A percentile compares a stretch with the other conserved stretches of the same genome.
phyloP scores from a whole-genome alignment of 768 basidiomycete genomes.

The Macrocybe gigantea region DNA sequence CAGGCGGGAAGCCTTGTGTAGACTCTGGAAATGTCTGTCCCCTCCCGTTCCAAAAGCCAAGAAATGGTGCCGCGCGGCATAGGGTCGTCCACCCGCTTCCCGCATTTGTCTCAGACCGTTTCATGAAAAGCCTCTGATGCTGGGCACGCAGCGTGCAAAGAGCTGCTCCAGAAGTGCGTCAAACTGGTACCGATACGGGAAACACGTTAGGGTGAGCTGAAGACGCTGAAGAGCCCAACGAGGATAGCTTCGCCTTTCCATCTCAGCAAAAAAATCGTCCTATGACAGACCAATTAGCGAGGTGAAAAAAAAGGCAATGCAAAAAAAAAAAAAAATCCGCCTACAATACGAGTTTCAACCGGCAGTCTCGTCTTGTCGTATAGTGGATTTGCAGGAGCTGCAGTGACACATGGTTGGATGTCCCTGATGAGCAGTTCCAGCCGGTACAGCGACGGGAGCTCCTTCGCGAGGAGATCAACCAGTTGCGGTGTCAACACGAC shows the following conservation, averaged over 20 bases:
- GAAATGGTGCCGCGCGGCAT: too few relatives aligned
- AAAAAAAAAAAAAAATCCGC: not conserved
- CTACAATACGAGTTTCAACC: constrained; percentile 17
- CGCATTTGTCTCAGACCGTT: too few relatives aligned
- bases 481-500: constrained; percentile 36
- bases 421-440: constrained; percentile 35
- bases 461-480: constrained; percentile 32
- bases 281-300: constrained; percentile 1
- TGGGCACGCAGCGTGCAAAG: constrained; percentile 27
- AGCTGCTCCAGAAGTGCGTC: constrained; percentile 23
- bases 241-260: constrained; percentile 24
- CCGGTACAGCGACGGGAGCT: constrained; percentile 24
- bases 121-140: constrained; percentile 5
- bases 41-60: too few relatives aligned
- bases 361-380: constrained; percentile 14
- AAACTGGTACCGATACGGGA: constrained; percentile 24
- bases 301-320: not conserved
- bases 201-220: constrained; percentile 24
- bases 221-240: constrained; percentile 26
- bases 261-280: constrained; percentile 28
- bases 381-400: constrained; percentile 5
- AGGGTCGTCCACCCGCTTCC: too few relatives aligned
- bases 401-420: constrained; percentile 24
- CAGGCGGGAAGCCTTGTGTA: too few relatives aligned
- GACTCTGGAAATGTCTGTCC: too few relatives aligned